Evolutionary conservation across 495 filamentous ascomycete species (phyloP).

Genomic region (Delitschia confertaspora): DNA sequence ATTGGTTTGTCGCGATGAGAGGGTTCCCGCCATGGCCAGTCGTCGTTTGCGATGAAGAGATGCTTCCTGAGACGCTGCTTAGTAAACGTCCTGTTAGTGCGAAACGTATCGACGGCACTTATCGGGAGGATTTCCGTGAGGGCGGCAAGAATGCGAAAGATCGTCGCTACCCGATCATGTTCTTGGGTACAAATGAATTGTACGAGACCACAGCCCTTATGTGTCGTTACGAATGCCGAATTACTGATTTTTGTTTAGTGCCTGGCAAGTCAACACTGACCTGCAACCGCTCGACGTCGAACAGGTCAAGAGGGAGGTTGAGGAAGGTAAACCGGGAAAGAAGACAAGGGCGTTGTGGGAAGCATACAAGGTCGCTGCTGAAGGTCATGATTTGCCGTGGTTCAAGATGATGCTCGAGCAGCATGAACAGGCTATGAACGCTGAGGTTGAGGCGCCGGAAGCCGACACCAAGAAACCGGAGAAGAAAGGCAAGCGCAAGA

Average conservation of each 20-base stretch:
- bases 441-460: constrained; percentile 50
- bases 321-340: constrained; percentile 42
- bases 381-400: constrained; percentile 59
- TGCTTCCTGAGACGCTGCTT: constrained; percentile 67
- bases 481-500: constrained; percentile 42
- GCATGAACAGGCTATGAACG: constrained; percentile 50
- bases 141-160: constrained; percentile 73
- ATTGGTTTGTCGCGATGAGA: constrained; percentile 78
- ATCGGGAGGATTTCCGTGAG: constrained; percentile 72
- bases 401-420: constrained; percentile 66
- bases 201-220: no score
- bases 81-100: constrained; percentile 72
- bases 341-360: constrained; percentile 65
- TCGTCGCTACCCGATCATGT: constrained; percentile 88
- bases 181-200: constrained; percentile 90
- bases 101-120: constrained; percentile 66
- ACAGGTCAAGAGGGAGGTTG: constrained; percentile 52
- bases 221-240: no score
- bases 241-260: constrained; percentile 42
- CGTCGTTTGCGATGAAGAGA: constrained; percentile 83
- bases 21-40: constrained; percentile 86
- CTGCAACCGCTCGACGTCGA: constrained; percentile 63
- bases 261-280: constrained; percentile 75
- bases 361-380: constrained; percentile 64
- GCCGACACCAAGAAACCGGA: constrained; percentile 44